These are phyloP conservation scores for Candida awuae DNA, from an alignment of 805 yeast species.

Conservation along the genomic window DNA sequence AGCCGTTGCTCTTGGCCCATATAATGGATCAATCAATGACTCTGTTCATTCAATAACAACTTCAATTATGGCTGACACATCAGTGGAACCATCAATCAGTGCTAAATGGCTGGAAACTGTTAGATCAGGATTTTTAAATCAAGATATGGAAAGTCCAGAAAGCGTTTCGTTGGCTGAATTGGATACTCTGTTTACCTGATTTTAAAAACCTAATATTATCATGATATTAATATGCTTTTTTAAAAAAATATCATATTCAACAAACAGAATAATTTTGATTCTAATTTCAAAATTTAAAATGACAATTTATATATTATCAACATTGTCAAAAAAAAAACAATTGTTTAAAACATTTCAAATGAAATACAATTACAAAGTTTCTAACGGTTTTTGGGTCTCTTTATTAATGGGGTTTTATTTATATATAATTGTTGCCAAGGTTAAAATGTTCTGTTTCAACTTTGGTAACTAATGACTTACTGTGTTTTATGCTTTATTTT, in stretches of 20 bases:
- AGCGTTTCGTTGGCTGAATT: conserved; percentile 65
- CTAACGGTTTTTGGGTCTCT: conserved; percentile 5
- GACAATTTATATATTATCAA: too few relatives aligned
- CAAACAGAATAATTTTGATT: background rate
- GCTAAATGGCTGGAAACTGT: conserved; percentile 67
- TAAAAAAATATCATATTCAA: too few relatives aligned
- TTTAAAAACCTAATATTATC: too few relatives aligned
- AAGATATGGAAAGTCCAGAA: conserved; percentile 75
- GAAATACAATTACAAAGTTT: too few relatives aligned
- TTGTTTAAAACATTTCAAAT: background rate
- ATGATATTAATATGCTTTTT: too few relatives aligned
- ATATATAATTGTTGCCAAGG: conserved; percentile 1
- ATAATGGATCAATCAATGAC: conserved; percentile 29
- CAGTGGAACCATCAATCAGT: conserved; percentile 33
- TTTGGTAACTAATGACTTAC: conserved; percentile 5
- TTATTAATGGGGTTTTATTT: conserved; percentile 8
- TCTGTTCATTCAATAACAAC: conserved; percentile 29
- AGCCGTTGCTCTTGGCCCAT: conserved; percentile 55
- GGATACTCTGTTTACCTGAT: conserved; percentile 38
- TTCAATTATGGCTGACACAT: conserved; percentile 29
- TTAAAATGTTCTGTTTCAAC: background rate
- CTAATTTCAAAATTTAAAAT: too few relatives aligned
- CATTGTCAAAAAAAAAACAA: background rate
- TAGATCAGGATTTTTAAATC: conserved; percentile 67
- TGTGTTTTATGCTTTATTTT: conserved; percentile 12